Evolutionary conservation across 495 filamentous ascomycete genomes (phyloP).

Genomic region (Penicillium roqueforti): DNA sequence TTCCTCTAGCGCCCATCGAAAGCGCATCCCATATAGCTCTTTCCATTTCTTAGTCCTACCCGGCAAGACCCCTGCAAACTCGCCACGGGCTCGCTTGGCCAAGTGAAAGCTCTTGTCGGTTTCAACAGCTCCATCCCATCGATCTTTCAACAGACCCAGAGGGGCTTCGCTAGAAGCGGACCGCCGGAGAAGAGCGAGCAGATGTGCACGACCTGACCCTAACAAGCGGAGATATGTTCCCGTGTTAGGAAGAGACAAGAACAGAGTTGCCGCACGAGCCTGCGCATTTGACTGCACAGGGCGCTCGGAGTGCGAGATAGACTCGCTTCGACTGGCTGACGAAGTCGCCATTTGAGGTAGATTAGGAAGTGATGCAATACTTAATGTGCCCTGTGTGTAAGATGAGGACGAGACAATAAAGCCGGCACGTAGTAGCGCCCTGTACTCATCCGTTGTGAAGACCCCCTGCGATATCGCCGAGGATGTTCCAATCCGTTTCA

Average conservation of each 20-base stretch:
- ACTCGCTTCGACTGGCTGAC: conserved; percentile 48
- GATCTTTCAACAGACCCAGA: conserved; percentile 61
- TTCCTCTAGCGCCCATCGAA: conserved; percentile 76
- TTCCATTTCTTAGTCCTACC: conserved; percentile 78
- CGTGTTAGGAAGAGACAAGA: conserved; percentile 67
- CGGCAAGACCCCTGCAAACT: conserved; percentile 65
- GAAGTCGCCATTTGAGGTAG: conserved; percentile 46
- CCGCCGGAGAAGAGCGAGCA: conserved; percentile 62
- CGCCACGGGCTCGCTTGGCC: conserved; percentile 62
- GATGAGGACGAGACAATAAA: conserved; percentile 61
- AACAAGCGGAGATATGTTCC: conserved; percentile 73
- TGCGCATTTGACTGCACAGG: conserved; percentile 25
- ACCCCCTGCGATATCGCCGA: conserved; percentile 44
- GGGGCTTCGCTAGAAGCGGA: conserved; percentile 62
- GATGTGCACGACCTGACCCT: conserved; percentile 58
- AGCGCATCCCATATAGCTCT: conserved; percentile 68
- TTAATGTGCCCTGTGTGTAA: conserved; percentile 40
- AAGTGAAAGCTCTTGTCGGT: conserved; percentile 51
- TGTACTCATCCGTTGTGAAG: conserved; percentile 51
- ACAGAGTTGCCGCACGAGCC: conserved; percentile 41
- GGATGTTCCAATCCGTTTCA: conserved; percentile 52
- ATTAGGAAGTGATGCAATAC: conserved; percentile 52
- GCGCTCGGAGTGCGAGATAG: conserved; percentile 12
- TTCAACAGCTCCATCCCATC: conserved; percentile 75
- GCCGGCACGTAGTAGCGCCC: conserved; percentile 62